A percentile compares a stretch with the other conserved stretches of the same genome.
Evolutionary conservation across 2,329 filamentous ascomycete species (phyloP).

Genomic region (Aureobasidium melanogenum): DNA sequence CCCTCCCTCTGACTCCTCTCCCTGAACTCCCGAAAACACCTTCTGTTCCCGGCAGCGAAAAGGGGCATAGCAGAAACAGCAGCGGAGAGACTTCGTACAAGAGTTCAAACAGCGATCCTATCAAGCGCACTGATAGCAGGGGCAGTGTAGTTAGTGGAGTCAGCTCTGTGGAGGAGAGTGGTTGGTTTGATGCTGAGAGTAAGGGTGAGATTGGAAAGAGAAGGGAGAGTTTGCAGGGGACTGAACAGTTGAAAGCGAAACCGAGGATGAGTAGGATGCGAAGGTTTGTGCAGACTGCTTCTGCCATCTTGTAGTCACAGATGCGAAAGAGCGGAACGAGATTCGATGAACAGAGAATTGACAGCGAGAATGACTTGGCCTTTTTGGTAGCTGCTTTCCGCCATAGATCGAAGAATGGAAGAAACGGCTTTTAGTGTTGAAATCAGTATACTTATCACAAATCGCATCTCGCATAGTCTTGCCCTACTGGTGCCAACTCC

Average conservation of each 20-base stretch:
- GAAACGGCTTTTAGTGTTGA: too few species aligned
- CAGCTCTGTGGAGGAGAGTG: neutral
- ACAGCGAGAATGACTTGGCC: neutral
- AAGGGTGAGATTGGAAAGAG: neutral
- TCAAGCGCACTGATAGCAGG: slow-evolving; percentile 14
- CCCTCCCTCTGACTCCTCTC: neutral
- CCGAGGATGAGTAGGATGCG: slow-evolving; percentile 16
- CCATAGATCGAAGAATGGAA: too few species aligned
- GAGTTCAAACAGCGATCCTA: slow-evolving; percentile 4
- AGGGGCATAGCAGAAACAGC: slow-evolving; percentile 15
- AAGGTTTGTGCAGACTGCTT: slow-evolving; percentile 20
- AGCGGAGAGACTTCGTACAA: slow-evolving; percentile 14
- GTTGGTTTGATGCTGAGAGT: slow-evolving; percentile 1
- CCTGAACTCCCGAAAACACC: neutral
- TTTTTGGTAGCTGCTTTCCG: neutral
- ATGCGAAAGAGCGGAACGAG: neutral
- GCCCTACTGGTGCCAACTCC: neutral
- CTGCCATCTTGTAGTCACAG: slow-evolving; percentile 14
- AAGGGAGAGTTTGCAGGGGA: neutral
- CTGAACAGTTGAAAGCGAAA: neutral
- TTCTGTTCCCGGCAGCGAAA: slow-evolving; percentile 6
- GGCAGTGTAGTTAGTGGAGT: slow-evolving; percentile 8
- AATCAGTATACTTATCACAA: neutral
- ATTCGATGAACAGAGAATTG: neutral
- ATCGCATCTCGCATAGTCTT: neutral